Percentiles rank a stretch among this genome's conserved stretches.
Evolutionary conservation across 2,329 filamentous ascomycete genomes (phyloP).

Genomic region (Dactylonectria macrodidyma): DNA sequence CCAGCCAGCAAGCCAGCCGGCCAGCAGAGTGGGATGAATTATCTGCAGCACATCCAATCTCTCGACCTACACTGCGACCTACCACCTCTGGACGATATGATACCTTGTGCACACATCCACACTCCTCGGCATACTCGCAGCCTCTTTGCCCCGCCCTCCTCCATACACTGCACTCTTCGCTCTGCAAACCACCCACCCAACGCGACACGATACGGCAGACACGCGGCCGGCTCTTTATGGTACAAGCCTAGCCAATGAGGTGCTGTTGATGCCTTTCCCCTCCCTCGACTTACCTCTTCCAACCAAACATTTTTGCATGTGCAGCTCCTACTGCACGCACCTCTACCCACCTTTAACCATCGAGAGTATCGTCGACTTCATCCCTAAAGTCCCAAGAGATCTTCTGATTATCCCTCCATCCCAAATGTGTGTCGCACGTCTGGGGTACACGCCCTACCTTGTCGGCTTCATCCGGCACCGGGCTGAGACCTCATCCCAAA

Average conservation of each 20-base stretch:
- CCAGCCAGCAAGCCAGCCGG: constrained; percentile 12
- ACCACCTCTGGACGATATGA: neutral
- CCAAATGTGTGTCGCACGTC: constrained; percentile 7
- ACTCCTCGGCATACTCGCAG: constrained; percentile 12
- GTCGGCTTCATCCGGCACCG: constrained; percentile 7
- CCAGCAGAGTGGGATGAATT: constrained; percentile 23
- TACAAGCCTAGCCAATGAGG: constrained; percentile 18
- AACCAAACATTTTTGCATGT: constrained; percentile 15
- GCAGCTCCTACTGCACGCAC: constrained; percentile 2
- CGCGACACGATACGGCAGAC: constrained; percentile 25
- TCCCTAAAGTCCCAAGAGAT: constrained; percentile 14
- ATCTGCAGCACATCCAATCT: constrained; percentile 25
- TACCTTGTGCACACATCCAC: neutral
- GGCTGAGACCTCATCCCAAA: constrained; percentile 22
- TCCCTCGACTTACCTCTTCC: constrained; percentile 20
- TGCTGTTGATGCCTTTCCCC: constrained; percentile 9
- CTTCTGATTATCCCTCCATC: neutral
- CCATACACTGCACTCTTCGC: constrained; percentile 14
- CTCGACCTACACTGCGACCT: constrained; percentile 9
- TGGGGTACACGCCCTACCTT: constrained; percentile 25
- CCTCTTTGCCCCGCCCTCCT: constrained; percentile 13
- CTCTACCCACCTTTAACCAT: constrained; percentile 1
- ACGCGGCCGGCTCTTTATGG: constrained; percentile 30
- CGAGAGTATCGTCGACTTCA: neutral
- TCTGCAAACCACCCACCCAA: constrained; percentile 14